Percentiles rank a stretch among this genome's conserved stretches.
Evolutionary conservation across 2,329 filamentous ascomycete genomes (phyloP).

Genomic region (Raffaelea albimanens): DNA sequence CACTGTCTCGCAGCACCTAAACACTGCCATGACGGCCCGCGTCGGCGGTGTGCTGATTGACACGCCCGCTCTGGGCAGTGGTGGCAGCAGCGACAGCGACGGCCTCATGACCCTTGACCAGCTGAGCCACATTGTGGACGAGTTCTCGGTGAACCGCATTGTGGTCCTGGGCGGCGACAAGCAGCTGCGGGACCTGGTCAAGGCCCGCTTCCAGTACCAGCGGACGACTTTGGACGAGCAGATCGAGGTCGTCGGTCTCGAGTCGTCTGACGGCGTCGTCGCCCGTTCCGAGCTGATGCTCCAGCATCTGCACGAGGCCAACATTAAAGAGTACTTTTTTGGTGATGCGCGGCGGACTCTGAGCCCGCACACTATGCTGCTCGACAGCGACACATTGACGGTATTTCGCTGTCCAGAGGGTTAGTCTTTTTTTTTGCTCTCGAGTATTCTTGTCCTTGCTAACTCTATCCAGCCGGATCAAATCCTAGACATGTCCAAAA

Average conservation of each 20-base stretch:
- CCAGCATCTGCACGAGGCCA: slow-evolving; percentile 62
- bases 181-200: slow-evolving; percentile 61
- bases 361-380: slow-evolving; percentile 77
- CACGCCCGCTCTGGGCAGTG: slow-evolving; percentile 38
- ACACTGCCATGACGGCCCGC: slow-evolving; percentile 63
- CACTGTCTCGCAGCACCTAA: slow-evolving; percentile 65
- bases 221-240: slow-evolving; percentile 52
- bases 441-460: slow-evolving; percentile 10
- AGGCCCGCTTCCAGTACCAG: slow-evolving; percentile 53
- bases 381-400: slow-evolving; percentile 65
- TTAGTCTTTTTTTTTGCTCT: slow-evolving; percentile 24
- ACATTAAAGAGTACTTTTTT: slow-evolving; percentile 92
- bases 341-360: slow-evolving; percentile 68
- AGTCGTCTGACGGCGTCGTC: slow-evolving; percentile 79
- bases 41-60: slow-evolving; percentile 78
- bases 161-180: slow-evolving; percentile 63
- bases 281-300: slow-evolving; percentile 66
- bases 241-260: slow-evolving; percentile 67
- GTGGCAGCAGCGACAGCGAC: slow-evolving; percentile 23
- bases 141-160: slow-evolving; percentile 66
- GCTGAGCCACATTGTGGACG: slow-evolving; percentile 63
- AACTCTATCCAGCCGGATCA: slow-evolving; percentile 8
- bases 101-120: slow-evolving; percentile 53
- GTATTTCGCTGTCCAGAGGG: slow-evolving; percentile 62
- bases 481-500: slow-evolving; percentile 41